A percentile compares a stretch with the other conserved stretches of the same genome.
These are phyloP conservation scores for Pachyrhizus erosus DNA, from an alignment of 306 rosid genomes.

Conservation along the genomic window DNA sequence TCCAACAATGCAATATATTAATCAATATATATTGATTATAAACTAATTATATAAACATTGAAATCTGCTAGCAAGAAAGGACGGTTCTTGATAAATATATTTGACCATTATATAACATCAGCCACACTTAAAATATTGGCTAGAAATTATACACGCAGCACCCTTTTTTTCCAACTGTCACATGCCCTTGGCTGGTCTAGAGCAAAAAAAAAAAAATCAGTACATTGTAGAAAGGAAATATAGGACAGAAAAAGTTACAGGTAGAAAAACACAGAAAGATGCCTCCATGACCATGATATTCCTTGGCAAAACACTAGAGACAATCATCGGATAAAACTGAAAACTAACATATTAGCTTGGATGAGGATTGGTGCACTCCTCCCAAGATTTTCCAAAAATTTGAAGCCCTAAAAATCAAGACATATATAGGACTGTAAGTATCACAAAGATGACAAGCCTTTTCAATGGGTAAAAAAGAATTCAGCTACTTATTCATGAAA, in stretches of 20 bases:
- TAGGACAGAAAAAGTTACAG: slow-evolving; percentile 44
- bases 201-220: slow-evolving; percentile 26
- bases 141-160: slow-evolving; percentile 52
- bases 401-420: slow-evolving; percentile 53
- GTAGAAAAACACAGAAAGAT: slow-evolving; percentile 34
- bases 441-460: background rate
- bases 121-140: slow-evolving; percentile 51
- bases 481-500: slow-evolving; percentile 2
- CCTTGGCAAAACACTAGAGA: slow-evolving; percentile 40
- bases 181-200: slow-evolving; percentile 40
- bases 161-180: slow-evolving; percentile 48
- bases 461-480: background rate
- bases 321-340: slow-evolving; percentile 17
- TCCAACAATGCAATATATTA: slow-evolving; percentile 30
- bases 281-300: slow-evolving; percentile 42
- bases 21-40: slow-evolving; percentile 17
- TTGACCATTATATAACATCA: slow-evolving; percentile 34
- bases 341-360: slow-evolving; percentile 34
- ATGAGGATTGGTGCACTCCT: slow-evolving; percentile 51
- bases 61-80: slow-evolving; percentile 21
- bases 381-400: slow-evolving; percentile 60
- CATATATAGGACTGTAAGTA: background rate
- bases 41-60: slow-evolving; percentile 8
- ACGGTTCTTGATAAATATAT: slow-evolving; percentile 23
- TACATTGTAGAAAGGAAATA: slow-evolving; percentile 44